Conservation (phyloP, 306 rosid species). For the Urtica urens region DNA sequence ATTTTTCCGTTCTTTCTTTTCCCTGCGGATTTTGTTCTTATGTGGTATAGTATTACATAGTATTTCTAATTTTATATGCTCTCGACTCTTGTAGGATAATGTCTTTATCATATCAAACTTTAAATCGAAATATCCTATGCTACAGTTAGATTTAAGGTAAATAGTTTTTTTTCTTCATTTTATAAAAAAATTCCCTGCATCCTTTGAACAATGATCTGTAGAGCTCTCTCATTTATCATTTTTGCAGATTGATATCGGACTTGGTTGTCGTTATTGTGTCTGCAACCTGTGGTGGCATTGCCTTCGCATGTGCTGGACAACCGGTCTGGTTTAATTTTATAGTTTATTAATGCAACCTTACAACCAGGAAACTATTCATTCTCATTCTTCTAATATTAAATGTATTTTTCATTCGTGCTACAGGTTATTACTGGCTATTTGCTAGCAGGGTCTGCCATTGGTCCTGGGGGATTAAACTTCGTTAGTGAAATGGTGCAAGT, state of each 20-base stretch:
- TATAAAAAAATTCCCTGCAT: not conserved
- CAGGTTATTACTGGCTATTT: constrained; percentile 50
- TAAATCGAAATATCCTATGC: constrained; percentile 49
- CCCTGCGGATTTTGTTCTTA: not conserved
- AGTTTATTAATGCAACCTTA: not conserved
- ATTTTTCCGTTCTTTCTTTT: no score
- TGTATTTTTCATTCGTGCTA: constrained; percentile 5
- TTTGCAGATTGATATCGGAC: constrained; percentile 43
- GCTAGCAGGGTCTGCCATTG: constrained; percentile 44
- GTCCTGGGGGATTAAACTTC: constrained; percentile 46
- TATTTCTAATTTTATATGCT: not conserved
- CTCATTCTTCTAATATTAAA: not conserved
- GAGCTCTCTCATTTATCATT: constrained; percentile 9
- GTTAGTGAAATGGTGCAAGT: constrained; percentile 57
- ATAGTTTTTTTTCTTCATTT: not conserved
- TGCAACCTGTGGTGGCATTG: constrained; percentile 54
- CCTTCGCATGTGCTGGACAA: constrained; percentile 56
- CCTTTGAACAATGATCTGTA: constrained; percentile 5
- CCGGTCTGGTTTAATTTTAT: constrained; percentile 27
- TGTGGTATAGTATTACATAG: not conserved
- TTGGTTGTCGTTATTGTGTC: constrained; percentile 43
- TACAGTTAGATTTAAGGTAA: constrained; percentile 43
- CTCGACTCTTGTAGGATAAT: constrained; percentile 28
- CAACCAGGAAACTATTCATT: not conserved
- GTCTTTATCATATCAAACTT: constrained; percentile 44